Evolutionary conservation across 2,329 filamentous ascomycete species (phyloP).

Genomic region (Blastomyces gilchristii): DNA sequence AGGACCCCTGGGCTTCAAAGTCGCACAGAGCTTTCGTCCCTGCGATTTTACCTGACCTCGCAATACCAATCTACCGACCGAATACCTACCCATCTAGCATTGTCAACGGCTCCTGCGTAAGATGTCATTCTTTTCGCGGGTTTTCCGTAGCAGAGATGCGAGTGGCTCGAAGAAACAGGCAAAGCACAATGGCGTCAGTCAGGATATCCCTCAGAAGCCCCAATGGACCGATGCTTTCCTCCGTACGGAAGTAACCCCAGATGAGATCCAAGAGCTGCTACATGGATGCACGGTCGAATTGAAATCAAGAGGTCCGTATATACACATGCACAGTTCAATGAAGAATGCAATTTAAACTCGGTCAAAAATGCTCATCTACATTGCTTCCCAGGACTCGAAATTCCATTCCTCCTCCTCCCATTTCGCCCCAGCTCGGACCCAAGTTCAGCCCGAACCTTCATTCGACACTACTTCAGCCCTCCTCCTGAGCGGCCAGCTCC

Average conservation of each 20-base stretch:
- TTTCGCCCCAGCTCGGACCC: constrained; percentile 91
- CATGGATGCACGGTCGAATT: constrained; percentile 79
- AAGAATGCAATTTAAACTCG: not conserved
- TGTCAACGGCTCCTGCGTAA: constrained; percentile 9
- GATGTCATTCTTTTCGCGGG: constrained; percentile 51
- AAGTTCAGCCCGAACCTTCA: constrained; percentile 80
- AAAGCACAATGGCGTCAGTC: constrained; percentile 41
- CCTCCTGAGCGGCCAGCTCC: constrained; percentile 48
- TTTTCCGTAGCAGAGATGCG: constrained; percentile 67
- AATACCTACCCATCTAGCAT: not conserved
- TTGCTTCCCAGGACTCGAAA: constrained; percentile 59
- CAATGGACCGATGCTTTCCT: constrained; percentile 83
- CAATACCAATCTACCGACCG: not conserved
- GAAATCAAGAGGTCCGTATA: constrained; percentile 74
- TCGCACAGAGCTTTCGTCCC: not conserved
- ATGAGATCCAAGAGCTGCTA: constrained; percentile 83
- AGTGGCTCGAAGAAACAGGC: constrained; percentile 50
- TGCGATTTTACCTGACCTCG: not conserved
- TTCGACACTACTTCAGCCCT: constrained; percentile 82
- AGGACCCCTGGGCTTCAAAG: not conserved
- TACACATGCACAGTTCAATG: constrained; percentile 11
- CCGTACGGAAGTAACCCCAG: constrained; percentile 69
- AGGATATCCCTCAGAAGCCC: constrained; percentile 55
- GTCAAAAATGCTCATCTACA: constrained; percentile 19
- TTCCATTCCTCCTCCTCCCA: constrained; percentile 84